phyloP scores from a whole-genome alignment of 1,284 basidiomycete species.

The Ganoderma lucidum region DNA sequence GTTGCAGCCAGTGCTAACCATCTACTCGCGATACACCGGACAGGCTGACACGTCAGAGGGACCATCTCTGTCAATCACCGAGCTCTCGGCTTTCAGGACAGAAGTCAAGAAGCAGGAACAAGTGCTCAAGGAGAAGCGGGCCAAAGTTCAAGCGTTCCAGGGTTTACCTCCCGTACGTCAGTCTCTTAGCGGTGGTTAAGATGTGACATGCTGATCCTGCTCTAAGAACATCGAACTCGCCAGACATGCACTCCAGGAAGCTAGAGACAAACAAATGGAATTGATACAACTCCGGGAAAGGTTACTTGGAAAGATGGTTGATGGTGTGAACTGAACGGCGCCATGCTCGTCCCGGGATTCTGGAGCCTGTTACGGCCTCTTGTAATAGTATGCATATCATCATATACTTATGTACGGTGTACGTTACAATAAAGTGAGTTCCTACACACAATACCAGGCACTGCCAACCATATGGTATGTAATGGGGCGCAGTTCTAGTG shows the following conservation, averaged over 20 bases:
- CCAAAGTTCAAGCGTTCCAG: constrained; percentile 53
- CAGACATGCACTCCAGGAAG: constrained; percentile 48
- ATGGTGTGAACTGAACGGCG: constrained; percentile 38
- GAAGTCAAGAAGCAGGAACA: constrained; percentile 46
- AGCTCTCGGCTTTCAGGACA: constrained; percentile 47
- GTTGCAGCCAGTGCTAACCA: background rate
- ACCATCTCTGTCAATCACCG: constrained; percentile 46
- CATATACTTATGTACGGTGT: background rate
- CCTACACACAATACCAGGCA: background rate
- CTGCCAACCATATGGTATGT: background rate
- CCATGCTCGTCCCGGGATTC: background rate
- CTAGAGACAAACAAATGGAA: constrained; percentile 52
- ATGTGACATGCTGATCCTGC: constrained; percentile 1
- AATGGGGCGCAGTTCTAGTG: background rate
- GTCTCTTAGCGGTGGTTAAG: background rate
- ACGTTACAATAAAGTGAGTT: too few relatives aligned
- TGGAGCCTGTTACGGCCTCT: too few relatives aligned
- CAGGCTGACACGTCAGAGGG: constrained; percentile 44
- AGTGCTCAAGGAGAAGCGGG: constrained; percentile 51
- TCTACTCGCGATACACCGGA: background rate
- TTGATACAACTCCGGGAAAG: constrained; percentile 54
- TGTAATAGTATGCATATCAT: too few relatives aligned
- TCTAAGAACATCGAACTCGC: constrained; percentile 56
- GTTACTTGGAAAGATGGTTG: constrained; percentile 55
- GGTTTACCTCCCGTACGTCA: constrained; percentile 55